phyloP scores from a whole-genome alignment of 192 early-diverging fungal genomes.

The Funneliformis geosporum region DNA sequence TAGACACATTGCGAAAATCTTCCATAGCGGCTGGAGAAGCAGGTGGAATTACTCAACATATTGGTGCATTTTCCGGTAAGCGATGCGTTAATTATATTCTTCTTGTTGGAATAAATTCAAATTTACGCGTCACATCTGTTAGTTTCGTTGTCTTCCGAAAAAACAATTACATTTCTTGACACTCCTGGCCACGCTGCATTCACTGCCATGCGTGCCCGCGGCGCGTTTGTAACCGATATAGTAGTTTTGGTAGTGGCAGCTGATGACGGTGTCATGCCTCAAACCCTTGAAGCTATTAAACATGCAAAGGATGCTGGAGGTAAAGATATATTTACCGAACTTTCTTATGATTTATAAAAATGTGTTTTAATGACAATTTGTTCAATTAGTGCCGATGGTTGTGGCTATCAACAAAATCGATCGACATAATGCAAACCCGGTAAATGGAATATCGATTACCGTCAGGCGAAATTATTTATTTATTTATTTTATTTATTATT shows the following conservation, averaged over 20 bases:
- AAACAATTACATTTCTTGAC: slow-evolving; percentile 91
- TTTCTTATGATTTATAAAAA: neutral
- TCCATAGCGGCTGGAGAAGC: slow-evolving; percentile 90
- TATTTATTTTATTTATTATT: too few relatives aligned
- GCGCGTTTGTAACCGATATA: slow-evolving; percentile 92
- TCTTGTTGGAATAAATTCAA: neutral
- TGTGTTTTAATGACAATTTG: neutral
- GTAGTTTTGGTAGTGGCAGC: slow-evolving; percentile 96
- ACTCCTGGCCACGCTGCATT: slow-evolving; percentile 98
- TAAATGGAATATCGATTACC: slow-evolving; percentile 34
- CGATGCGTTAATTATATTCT: neutral
- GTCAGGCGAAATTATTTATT: too few relatives aligned
- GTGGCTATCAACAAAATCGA: slow-evolving; percentile 99
- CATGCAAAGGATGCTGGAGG: slow-evolving; percentile 77
- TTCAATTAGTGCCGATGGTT: slow-evolving; percentile 73
- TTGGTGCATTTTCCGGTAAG: slow-evolving; percentile 88
- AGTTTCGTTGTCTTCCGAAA: slow-evolving; percentile 65
- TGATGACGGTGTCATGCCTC: slow-evolving; percentile 98
- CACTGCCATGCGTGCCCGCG: slow-evolving; percentile 90
- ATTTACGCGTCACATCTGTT: neutral
- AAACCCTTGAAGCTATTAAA: slow-evolving; percentile 93
- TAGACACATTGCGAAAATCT: slow-evolving; percentile 90
- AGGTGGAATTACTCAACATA: slow-evolving; percentile 98
- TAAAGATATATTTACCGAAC: neutral
- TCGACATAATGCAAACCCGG: slow-evolving; percentile 75